Evolutionary conservation across 2,329 filamentous ascomycete species (phyloP), one percentile per base, ranked within the genome.

Genomic region (Mycosphaerella sp.): DNA sequence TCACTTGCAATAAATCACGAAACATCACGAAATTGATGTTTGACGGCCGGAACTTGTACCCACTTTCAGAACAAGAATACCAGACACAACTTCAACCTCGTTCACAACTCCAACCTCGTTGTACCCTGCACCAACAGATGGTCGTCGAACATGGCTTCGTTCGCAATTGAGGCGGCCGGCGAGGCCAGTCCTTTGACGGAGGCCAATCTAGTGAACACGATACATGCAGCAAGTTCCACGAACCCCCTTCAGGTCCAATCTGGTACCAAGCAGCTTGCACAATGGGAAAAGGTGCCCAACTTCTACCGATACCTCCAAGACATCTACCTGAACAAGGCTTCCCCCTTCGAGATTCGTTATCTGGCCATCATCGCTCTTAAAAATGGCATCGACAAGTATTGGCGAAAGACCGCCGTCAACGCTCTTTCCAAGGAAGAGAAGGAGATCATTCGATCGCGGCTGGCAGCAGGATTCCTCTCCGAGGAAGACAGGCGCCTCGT

Each of bases 381-480:
- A 70, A 96, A 97, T 70, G 93, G 91, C 52, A 91, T 97, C 71
- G 92, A 97, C 69, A 90, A 86, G 68, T 89, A 90, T 71, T 98
- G 93, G 93, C 81, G 93, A 67, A 89, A 79, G 68, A 87, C 87
- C 34, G 83, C 88, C 47, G 80, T 86, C 29, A 82, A 79, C 72
- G 78, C 81, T 5, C 79, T 86, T 5, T 72, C 70, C 45, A 81
- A 81, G 55, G 80, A 86, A 17, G 88, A 95, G 67, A 96, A 93
- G 71, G 74, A 79, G 8, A 68, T 80, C 38, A 93, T 98, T 51
- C 84, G 92, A 47, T 80, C 81, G 4, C 81, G 85, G 23, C 76
- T 95, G 21, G 79, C 95, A 7, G 80, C 88, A 59, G 85, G 87
- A 55, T 89, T 87, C 1, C 77, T 95, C 44, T 80, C 83, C 62